A percentile compares a stretch with the other conserved stretches of the same genome.
phyloP scores from a whole-genome alignment of 140 eudicot species.

The Senecio squalidus region DNA sequence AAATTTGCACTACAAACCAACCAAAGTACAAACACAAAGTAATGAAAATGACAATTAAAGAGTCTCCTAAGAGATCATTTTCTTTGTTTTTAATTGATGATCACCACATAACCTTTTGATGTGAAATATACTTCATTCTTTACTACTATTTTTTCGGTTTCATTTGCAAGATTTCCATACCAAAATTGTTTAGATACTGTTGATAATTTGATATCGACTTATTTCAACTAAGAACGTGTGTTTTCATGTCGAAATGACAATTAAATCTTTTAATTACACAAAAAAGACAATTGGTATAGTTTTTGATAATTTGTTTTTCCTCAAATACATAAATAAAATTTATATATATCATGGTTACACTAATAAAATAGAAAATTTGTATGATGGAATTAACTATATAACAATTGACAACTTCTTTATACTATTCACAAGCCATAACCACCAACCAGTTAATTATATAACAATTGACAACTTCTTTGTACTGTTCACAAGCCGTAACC shows the following conservation, averaged over 20 bases:
- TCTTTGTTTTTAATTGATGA: conserved; percentile 10
- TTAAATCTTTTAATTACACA: too few relatives aligned
- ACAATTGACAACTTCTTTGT: too few relatives aligned
- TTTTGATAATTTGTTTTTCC: too few relatives aligned
- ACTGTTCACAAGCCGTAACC: too few relatives aligned
- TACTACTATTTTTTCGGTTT: not conserved
- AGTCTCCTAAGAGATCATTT: not conserved
- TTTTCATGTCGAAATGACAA: not conserved
- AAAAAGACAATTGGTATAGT: too few relatives aligned
- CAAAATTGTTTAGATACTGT: conserved; percentile 1
- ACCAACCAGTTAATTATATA: too few relatives aligned
- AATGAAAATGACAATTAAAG: conserved; percentile 24
- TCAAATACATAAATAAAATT: too few relatives aligned
- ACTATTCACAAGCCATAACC: too few relatives aligned
- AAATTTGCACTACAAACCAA: not conserved
- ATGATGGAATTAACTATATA: too few relatives aligned
- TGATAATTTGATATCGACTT: not conserved
- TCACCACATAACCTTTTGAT: conserved; percentile 7
- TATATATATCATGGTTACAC: too few relatives aligned
- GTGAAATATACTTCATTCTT: not conserved
- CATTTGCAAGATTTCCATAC: not conserved
- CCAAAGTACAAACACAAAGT: conserved; percentile 16
- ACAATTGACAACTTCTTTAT: too few relatives aligned
- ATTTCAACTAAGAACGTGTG: not conserved
- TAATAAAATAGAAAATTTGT: too few relatives aligned